These are phyloP conservation scores for Phoma sp. DNA, from an alignment of 2,329 filamentous ascomycete species.

Conservation along the genomic window DNA sequence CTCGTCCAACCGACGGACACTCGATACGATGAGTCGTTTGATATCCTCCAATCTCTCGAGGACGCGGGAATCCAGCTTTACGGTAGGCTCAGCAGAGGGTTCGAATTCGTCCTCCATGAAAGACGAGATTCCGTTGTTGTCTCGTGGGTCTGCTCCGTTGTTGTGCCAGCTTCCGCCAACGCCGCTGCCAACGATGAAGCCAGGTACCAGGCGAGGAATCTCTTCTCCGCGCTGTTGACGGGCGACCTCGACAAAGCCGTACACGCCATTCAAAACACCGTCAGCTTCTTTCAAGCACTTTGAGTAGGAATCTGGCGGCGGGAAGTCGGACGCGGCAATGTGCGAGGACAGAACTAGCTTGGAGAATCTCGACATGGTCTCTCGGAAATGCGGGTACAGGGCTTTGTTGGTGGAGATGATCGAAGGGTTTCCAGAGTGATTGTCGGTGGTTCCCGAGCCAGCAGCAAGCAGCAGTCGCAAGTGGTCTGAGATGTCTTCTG, in stretches of 20 bases:
- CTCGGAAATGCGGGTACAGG: constrained; percentile 93
- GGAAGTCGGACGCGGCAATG: constrained; percentile 95
- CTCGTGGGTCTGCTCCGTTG: constrained; percentile 68
- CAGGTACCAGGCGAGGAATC: constrained; percentile 89
- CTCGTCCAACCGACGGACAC: constrained; percentile 86
- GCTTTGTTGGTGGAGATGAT: constrained; percentile 99
- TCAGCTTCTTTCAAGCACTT: constrained; percentile 99
- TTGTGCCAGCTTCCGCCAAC: constrained; percentile 86
- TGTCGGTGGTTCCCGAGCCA: constrained; percentile 95
- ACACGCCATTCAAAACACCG: constrained; percentile 90
- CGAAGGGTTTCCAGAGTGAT: constrained; percentile 98
- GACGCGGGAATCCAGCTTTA: constrained; percentile 75
- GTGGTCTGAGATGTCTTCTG: constrained; percentile 98
- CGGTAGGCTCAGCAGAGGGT: constrained; percentile 71
- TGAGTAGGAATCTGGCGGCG: constrained; percentile 88
- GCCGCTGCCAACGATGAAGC: constrained; percentile 86
- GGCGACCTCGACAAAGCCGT: constrained; percentile 94
- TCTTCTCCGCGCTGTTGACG: constrained; percentile 91
- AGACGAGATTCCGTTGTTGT: constrained; percentile 69
- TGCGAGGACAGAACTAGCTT: constrained; percentile 98
- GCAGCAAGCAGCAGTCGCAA: constrained; percentile 91
- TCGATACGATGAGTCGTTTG: constrained; percentile 82
- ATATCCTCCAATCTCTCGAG: constrained; percentile 85
- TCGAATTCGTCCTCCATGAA: constrained; percentile 89
- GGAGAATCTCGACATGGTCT: constrained; percentile 99